phyloP scores from a whole-genome alignment of 257 asterid species.

The Lavandula angustifolia region DNA sequence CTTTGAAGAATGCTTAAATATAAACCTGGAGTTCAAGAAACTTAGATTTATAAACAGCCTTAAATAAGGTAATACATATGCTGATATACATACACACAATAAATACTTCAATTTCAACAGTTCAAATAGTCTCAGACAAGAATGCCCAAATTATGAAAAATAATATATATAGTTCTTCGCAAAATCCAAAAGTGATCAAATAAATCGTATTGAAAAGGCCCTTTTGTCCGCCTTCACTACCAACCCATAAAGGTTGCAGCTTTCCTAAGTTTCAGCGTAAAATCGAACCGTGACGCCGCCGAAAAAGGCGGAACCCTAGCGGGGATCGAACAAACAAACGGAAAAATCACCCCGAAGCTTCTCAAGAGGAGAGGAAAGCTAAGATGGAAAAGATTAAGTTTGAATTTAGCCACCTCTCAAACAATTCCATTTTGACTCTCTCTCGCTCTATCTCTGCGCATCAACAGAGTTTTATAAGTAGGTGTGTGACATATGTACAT shows the following conservation, averaged over 20 bases:
- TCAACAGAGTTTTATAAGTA: too few relatives aligned
- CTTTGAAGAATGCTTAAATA: slow-evolving; percentile 13
- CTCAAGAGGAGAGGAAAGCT: not conserved
- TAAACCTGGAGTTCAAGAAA: slow-evolving; percentile 1
- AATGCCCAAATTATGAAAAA: slow-evolving; percentile 9
- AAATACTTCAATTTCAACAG: slow-evolving; percentile 23
- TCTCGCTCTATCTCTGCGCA: too few relatives aligned
- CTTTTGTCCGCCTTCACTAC: slow-evolving; percentile 29
- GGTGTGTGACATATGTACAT: too few relatives aligned
- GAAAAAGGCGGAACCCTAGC: slow-evolving; percentile 21
- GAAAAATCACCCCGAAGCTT: slow-evolving; percentile 26
- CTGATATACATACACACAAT: not conserved
- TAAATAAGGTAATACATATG: too few relatives aligned
- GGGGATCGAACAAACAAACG: slow-evolving; percentile 31
- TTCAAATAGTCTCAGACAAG: slow-evolving; percentile 21
- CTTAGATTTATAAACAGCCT: too few relatives aligned
- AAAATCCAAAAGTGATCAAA: slow-evolving; percentile 32
- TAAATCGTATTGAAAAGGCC: slow-evolving; percentile 31
- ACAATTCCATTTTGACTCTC: too few relatives aligned
- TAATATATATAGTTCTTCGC: not conserved
- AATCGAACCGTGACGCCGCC: slow-evolving; percentile 17
- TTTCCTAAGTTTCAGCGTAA: slow-evolving; percentile 20
- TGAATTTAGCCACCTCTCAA: too few relatives aligned
- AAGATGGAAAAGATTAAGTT: too few relatives aligned
- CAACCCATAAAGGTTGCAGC: slow-evolving; percentile 28